phyloP scores from a whole-genome alignment of 345 rosid genomes.

The Syzygium grande region DNA sequence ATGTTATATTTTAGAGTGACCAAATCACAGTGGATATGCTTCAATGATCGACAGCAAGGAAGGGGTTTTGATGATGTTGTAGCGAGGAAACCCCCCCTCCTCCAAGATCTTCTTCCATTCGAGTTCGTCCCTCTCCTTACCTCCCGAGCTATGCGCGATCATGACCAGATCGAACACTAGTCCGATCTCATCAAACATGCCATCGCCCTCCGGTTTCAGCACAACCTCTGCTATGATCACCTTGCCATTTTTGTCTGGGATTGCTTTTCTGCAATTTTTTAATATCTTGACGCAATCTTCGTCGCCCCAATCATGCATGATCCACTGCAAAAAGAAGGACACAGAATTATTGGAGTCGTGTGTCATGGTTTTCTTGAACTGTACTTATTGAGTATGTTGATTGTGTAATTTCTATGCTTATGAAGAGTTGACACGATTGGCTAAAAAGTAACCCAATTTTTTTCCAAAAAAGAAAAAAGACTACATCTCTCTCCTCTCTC shows the following conservation, averaged over 20 bases:
- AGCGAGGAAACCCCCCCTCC: constrained; percentile 22
- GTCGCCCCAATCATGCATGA: constrained; percentile 21
- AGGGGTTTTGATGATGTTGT: constrained; percentile 13
- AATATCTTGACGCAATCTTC: constrained; percentile 13
- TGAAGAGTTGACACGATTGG: too few relatives aligned
- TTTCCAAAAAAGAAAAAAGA: too few relatives aligned
- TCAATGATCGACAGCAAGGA: constrained; percentile 13
- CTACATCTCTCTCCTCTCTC: too few relatives aligned
- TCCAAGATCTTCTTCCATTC: constrained; percentile 22
- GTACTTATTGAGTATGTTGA: background rate
- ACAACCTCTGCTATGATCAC: constrained; percentile 12
- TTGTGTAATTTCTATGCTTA: background rate
- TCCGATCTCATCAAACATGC: background rate
- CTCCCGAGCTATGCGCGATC: constrained; percentile 10
- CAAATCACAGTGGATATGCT: constrained; percentile 1
- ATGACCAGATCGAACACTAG: constrained; percentile 12
- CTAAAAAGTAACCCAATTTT: too few relatives aligned
- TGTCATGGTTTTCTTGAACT: background rate
- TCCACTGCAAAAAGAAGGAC: constrained; percentile 3
- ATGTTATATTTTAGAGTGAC: background rate
- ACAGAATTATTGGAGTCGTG: background rate
- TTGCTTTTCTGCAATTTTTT: constrained; percentile 13
- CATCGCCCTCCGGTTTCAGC: constrained; percentile 4
- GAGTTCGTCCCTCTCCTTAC: constrained; percentile 15
- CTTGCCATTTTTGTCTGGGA: constrained; percentile 5